Conservation (phyloP, 75 land plant genomes). For the Larix kaempferi region DNA sequence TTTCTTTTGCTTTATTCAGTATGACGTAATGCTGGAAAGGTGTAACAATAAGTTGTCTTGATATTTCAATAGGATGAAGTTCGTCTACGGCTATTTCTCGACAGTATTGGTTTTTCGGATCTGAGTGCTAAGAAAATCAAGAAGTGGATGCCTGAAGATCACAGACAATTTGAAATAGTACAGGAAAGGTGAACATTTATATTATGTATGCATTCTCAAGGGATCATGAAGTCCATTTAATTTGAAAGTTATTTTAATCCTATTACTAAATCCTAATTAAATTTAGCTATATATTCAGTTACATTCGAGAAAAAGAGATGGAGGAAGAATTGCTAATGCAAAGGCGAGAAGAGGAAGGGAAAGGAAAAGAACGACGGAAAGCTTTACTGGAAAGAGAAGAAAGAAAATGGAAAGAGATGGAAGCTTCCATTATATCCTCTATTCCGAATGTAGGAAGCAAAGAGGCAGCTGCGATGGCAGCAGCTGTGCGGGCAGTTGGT, state of each 20-base stretch:
- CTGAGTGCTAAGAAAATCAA: constrained; percentile 96
- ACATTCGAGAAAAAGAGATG: constrained; percentile 97
- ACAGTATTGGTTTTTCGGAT: constrained; percentile 95
- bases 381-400: constrained; percentile 93
- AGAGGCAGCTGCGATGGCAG: constrained; percentile 98
- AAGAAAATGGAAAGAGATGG: constrained; percentile 95
- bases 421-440: constrained; percentile 90
- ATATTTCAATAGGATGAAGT: constrained; percentile 83
- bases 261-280: neutral
- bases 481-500: constrained; percentile 99
- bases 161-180: constrained; percentile 88
- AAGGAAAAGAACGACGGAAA: constrained; percentile 96
- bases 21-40: neutral
- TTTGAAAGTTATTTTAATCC: neutral
- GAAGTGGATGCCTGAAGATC: constrained; percentile 98
- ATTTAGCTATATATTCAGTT: constrained; percentile 34
- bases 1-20: neutral
- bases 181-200: constrained; percentile 77
- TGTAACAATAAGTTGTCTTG: neutral
- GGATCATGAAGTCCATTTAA: neutral
- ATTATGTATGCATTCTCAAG: neutral
- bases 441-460: constrained; percentile 94
- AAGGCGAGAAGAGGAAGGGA: constrained; percentile 98
- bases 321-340: constrained; percentile 96
- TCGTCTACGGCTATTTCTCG: constrained; percentile 91